Conservation (phyloP, 176 grass and related monocot genomes). For the Bolboschoenus planiculmis region DNA sequence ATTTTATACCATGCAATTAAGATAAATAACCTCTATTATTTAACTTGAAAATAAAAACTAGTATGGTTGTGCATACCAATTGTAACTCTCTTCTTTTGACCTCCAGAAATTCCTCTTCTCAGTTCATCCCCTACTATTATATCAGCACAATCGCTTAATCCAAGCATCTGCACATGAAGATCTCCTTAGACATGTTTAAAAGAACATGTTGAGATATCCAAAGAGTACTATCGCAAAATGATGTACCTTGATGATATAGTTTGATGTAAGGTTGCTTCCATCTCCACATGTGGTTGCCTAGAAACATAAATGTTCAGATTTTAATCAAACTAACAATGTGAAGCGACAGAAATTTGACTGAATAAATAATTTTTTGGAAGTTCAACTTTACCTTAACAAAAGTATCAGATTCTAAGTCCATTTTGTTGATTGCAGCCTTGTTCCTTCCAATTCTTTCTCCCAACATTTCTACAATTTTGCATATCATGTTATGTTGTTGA, state of each 20-base stretch:
- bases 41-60: neutral
- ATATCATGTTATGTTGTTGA: constrained; percentile 15
- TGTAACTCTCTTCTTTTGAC: constrained; percentile 93
- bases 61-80: constrained; percentile 41
- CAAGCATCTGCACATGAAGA: constrained; percentile 59
- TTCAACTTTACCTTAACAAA: constrained; percentile 49
- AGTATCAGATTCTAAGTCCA: constrained; percentile 71
- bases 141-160: constrained; percentile 78
- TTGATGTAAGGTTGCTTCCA: constrained; percentile 76
- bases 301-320: constrained; percentile 12
- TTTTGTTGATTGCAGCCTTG: constrained; percentile 59
- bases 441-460: constrained; percentile 63
- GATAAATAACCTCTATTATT: neutral
- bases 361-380: neutral
- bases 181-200: constrained; percentile 7
- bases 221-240: neutral
- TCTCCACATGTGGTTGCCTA: constrained; percentile 74
- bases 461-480: constrained; percentile 50
- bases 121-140: constrained; percentile 78
- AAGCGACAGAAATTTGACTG: neutral
- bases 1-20: neutral
- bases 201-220: neutral
- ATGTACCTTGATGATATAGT: constrained; percentile 77
- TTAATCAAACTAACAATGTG: constrained; percentile 9
- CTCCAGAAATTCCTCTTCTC: constrained; percentile 94